Evolutionary conservation across 179 eudicot genomes (phyloP).

Genomic region (Beta corolliflora): DNA sequence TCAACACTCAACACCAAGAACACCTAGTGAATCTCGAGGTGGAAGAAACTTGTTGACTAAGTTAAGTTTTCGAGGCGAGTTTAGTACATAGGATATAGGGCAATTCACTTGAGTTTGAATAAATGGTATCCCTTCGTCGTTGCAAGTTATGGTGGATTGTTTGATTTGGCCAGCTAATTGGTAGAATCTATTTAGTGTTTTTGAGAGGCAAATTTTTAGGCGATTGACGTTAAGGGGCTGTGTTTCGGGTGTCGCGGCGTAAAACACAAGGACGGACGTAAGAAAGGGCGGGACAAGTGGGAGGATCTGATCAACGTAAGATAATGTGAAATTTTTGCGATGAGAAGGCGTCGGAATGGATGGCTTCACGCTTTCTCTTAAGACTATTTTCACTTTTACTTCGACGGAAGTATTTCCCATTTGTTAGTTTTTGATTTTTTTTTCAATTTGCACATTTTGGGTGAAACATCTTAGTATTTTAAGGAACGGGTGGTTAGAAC

Average conservation of each 20-base stretch:
- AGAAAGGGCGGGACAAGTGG: constrained; percentile 13
- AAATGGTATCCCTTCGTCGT: constrained; percentile 21
- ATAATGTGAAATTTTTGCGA: background rate
- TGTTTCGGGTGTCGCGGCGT: background rate
- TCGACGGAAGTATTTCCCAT: background rate
- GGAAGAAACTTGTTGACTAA: constrained; percentile 18
- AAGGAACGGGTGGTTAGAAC: too few relatives aligned
- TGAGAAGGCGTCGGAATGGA: constrained; percentile 7
- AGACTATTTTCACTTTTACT: background rate
- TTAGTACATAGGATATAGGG: constrained; percentile 5
- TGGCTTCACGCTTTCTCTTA: constrained; percentile 15
- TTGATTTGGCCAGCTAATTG: constrained; percentile 17
- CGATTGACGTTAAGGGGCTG: background rate
- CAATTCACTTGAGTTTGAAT: constrained; percentile 9
- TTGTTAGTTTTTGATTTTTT: too few relatives aligned
- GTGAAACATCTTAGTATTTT: too few relatives aligned
- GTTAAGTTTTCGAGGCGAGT: constrained; percentile 3
- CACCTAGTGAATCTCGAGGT: background rate
- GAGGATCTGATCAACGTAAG: constrained; percentile 13
- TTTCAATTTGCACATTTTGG: too few relatives aligned
- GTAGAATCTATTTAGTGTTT: constrained; percentile 10
- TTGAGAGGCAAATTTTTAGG: constrained; percentile 10
- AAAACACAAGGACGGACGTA: constrained; percentile 2
- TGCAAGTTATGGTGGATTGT: background rate
- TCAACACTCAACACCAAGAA: background rate